These are phyloP conservation scores for Dactylis glomerata DNA, from an alignment of 176 grass and related monocot species.

Conservation along the genomic window DNA sequence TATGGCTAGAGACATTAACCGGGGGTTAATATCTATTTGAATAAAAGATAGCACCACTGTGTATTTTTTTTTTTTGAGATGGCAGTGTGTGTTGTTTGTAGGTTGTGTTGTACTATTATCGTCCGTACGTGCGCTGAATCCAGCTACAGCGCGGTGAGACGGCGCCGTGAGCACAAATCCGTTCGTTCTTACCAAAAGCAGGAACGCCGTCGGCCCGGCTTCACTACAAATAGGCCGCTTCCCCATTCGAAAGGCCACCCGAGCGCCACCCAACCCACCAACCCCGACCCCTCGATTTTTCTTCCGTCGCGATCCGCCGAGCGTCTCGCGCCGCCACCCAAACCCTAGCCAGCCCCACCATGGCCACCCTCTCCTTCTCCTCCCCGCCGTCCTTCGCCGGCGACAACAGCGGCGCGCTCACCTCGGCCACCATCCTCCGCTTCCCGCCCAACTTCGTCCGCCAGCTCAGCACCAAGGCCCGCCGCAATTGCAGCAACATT, in stretches of 20 bases:
- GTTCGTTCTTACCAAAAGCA: not conserved
- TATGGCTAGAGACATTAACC: too few species aligned
- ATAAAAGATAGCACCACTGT: too few species aligned
- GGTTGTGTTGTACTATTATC: too few species aligned
- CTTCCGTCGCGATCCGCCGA: conserved; percentile 27
- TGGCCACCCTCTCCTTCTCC: conserved; percentile 57
- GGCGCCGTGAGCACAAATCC: not conserved
- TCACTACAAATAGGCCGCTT: conserved; percentile 41
- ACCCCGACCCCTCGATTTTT: not conserved
- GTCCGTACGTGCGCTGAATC: not conserved
- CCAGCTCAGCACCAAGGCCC: conserved; percentile 97
- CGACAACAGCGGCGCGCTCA: conserved; percentile 33
- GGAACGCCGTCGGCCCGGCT: not conserved
- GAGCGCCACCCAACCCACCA: conserved; percentile 33
- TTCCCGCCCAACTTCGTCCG: conserved; percentile 97
- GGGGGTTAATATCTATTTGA: too few species aligned
- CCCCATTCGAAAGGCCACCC: conserved; percentile 39
- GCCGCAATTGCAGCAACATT: conserved; percentile 99
- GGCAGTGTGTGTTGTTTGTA: too few species aligned
- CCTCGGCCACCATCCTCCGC: conserved; percentile 56
- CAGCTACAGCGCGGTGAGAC: not conserved
- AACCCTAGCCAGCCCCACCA: conserved; percentile 52
- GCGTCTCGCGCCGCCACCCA: conserved; percentile 18
- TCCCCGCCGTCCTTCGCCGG: conserved; percentile 38
- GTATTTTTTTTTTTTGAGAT: too few species aligned